Conservation (phyloP, 148 eudicot genomes). For the Amaranthus palmeri region DNA sequence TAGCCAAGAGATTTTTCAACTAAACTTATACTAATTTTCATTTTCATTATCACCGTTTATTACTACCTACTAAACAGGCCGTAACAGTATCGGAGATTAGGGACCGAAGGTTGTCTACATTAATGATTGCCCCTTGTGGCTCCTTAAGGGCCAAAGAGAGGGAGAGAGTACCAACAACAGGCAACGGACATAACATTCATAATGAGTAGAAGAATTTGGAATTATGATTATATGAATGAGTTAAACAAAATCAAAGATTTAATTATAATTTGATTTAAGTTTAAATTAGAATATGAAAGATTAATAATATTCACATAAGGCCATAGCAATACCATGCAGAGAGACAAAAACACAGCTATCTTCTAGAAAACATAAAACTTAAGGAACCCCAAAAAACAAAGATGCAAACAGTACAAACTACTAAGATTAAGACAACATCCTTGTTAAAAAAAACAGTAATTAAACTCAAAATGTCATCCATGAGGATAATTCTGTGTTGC, state of each 20-base stretch:
- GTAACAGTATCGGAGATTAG: too few relatives aligned
- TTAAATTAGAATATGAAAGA: conserved; percentile 25
- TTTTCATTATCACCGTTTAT: too few relatives aligned
- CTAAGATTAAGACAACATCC: conserved; percentile 36
- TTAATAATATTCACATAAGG: conserved; percentile 37
- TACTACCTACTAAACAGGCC: too few relatives aligned
- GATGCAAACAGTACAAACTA: conserved; percentile 32
- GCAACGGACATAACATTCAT: too few relatives aligned
- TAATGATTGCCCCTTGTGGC: too few relatives aligned
- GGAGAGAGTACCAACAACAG: too few relatives aligned
- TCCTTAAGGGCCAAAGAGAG: too few relatives aligned
- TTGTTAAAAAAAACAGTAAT: conserved; percentile 14
- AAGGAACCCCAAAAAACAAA: conserved; percentile 12
- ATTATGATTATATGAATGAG: conserved; percentile 21
- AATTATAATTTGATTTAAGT: conserved; percentile 24
- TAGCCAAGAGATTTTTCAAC: too few relatives aligned
- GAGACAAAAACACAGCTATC: conserved; percentile 30
- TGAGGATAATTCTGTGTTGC: conserved; percentile 49
- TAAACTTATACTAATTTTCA: too few relatives aligned
- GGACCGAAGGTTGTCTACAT: too few relatives aligned
- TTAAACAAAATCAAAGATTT: conserved; percentile 22
- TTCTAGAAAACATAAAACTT: conserved; percentile 14
- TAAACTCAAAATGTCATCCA: conserved; percentile 36
- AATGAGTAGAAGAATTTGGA: conserved; percentile 14
- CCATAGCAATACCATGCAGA: conserved; percentile 23